Evolutionary conservation across 495 filamentous ascomycete genomes (phyloP).

Genomic region (Beverwykella pulmonaria): DNA sequence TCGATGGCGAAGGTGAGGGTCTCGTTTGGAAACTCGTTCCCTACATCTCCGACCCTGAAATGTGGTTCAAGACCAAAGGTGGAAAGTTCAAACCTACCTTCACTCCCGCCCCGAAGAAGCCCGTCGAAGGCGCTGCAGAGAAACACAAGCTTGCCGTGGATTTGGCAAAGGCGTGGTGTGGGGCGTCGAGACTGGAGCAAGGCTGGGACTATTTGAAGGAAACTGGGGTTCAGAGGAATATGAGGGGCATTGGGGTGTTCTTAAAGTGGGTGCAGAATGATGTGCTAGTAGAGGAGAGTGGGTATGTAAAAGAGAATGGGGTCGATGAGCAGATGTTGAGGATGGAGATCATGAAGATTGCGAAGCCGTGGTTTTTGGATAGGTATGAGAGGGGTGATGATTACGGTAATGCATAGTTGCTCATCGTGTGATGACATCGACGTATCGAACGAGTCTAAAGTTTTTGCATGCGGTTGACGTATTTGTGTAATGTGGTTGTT

Average conservation of each 20-base stretch:
- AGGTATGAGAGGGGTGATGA: conserved; percentile 1
- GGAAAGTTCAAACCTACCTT: conserved; percentile 35
- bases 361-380: conserved; percentile 25
- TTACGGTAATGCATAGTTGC: too few relatives aligned
- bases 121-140: conserved; percentile 1
- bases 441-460: too few relatives aligned
- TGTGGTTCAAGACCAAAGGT: conserved; percentile 48
- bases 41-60: conserved; percentile 8
- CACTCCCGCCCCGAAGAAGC: conserved; percentile 27
- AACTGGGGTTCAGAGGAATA: conserved; percentile 15
- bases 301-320: conserved; percentile 19
- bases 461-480: too few relatives aligned
- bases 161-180: conserved; percentile 35
- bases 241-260: conserved; percentile 23
- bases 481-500: too few relatives aligned
- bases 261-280: conserved; percentile 28
- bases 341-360: conserved; percentile 20
- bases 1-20: conserved; percentile 45
- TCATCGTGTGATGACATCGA: too few relatives aligned
- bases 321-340: conserved; percentile 17
- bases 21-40: conserved; percentile 47
- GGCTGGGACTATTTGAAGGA: conserved; percentile 44
- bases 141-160: conserved; percentile 16
- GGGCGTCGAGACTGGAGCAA: conserved; percentile 40
- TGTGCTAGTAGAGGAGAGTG: conserved; percentile 23